phyloP scores from a whole-genome alignment of 805 yeast genomes.

The Zygotorulaspora chibaensis region DNA sequence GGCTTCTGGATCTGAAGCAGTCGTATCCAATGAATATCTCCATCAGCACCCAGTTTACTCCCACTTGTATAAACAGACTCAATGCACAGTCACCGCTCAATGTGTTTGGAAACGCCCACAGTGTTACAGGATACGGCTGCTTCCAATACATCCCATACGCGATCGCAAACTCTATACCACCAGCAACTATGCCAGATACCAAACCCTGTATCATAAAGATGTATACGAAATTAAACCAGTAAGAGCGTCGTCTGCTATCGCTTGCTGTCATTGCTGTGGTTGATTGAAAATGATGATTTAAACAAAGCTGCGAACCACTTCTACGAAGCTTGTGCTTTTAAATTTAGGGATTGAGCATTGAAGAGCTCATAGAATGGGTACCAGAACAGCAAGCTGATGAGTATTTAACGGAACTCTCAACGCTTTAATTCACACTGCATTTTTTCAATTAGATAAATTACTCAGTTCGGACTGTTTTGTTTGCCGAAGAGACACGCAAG shows the following conservation, averaged over 20 bases:
- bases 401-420: no score
- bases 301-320: not conserved
- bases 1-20: conserved; percentile 13
- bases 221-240: conserved; percentile 8
- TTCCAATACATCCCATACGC: conserved; percentile 28
- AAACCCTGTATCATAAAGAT: conserved; percentile 17
- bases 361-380: no score
- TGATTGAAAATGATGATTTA: not conserved
- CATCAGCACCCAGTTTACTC: conserved; percentile 22
- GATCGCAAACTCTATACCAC: conserved; percentile 27
- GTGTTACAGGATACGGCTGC: conserved; percentile 8
- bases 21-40: conserved; percentile 25
- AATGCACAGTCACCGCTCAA: conserved; percentile 28
- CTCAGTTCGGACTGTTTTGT: not conserved
- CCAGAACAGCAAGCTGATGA: no score
- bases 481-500: not conserved
- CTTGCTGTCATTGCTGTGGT: not conserved
- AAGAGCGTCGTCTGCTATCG: conserved; percentile 5
- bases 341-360: no score
- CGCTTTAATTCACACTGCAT: no score
- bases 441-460: not conserved
- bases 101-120: conserved; percentile 31
- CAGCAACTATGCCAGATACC: conserved; percentile 22
- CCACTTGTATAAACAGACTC: conserved; percentile 23
- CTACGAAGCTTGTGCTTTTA: no score